Percentiles rank a stretch among this genome's conserved stretches.
These are phyloP conservation scores for Physocladia obscura DNA, from an alignment of 192 early-diverging fungal species.

Conservation along the genomic window DNA sequence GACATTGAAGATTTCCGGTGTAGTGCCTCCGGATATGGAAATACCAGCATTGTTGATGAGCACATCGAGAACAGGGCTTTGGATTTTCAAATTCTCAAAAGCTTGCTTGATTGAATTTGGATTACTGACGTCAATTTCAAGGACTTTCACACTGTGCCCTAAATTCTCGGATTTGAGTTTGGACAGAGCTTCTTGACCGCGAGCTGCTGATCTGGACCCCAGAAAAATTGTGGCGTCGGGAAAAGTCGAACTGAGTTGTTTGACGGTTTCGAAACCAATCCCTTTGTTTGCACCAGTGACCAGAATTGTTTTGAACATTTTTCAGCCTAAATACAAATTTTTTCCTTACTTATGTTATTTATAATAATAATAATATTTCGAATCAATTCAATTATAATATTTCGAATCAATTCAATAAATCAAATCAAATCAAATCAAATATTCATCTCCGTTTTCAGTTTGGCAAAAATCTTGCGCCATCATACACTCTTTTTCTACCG, in stretches of 20 bases:
- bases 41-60: constrained; percentile 20
- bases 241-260: not conserved
- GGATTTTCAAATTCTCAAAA: not conserved
- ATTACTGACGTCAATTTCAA: constrained; percentile 9
- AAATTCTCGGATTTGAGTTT: not conserved
- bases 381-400: too few species aligned
- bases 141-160: not conserved
- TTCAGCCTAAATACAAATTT: too few species aligned
- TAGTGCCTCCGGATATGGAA: too few species aligned
- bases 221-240: constrained; percentile 1
- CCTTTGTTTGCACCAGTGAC: constrained; percentile 30
- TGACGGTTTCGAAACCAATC: constrained; percentile 12
- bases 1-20: not conserved
- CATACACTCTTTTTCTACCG: too few species aligned
- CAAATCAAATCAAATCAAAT: too few species aligned
- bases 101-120: not conserved
- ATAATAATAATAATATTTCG: too few species aligned
- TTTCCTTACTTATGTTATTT: too few species aligned
- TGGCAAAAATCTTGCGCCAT: too few species aligned
- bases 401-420: too few species aligned
- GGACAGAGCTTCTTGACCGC: not conserved
- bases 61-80: not conserved
- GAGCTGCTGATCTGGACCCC: not conserved
- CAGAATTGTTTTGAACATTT: too few species aligned
- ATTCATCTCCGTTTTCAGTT: too few species aligned